Percentiles rank a stretch among this genome's conserved stretches.
These are phyloP conservation scores for Blastocystis sp. DNA, from an alignment of 352 stramenopile species.

Conservation along the genomic window DNA sequence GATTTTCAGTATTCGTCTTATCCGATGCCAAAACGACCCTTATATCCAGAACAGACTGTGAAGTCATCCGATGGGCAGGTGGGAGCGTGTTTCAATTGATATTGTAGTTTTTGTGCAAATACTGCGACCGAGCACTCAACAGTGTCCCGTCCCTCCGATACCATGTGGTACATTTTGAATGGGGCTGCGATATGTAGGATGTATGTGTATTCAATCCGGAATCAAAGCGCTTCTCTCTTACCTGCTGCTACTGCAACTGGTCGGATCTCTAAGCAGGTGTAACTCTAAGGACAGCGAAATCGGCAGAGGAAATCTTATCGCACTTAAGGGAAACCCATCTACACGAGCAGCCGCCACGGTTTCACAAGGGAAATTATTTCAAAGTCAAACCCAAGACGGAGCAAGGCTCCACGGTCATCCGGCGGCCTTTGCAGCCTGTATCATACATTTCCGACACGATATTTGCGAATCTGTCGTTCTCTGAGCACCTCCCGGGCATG, in stretches of 20 bases:
- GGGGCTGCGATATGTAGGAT: neutral
- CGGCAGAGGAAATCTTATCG: neutral
- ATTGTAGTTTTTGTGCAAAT: constrained; percentile 18
- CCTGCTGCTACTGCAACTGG: constrained; percentile 51
- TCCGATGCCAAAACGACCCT: neutral
- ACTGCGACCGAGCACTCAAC: constrained; percentile 25
- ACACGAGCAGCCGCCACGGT: neutral
- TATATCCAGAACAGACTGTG: neutral
- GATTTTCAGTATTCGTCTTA: neutral
- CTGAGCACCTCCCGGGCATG: neutral
- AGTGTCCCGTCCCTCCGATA: constrained; percentile 35
- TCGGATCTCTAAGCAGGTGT: neutral
- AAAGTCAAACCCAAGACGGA: neutral
- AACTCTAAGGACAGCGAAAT: neutral
- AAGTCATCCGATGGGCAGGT: neutral
- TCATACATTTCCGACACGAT: neutral
- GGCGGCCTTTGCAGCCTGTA: neutral
- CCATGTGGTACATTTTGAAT: neutral
- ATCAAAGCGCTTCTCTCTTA: constrained; percentile 24
- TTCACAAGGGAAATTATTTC: constrained; percentile 1
- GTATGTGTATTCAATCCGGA: constrained; percentile 33
- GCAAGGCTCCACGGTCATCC: neutral
- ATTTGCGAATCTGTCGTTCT: neutral
- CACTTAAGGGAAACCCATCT: neutral
- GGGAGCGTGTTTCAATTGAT: neutral